Percentiles rank a stretch among this genome's conserved stretches.
These are phyloP conservation scores for Cutaneotrichosporon dermatis DNA, from an alignment of 1,284 basidiomycete species.

Conservation along the genomic window DNA sequence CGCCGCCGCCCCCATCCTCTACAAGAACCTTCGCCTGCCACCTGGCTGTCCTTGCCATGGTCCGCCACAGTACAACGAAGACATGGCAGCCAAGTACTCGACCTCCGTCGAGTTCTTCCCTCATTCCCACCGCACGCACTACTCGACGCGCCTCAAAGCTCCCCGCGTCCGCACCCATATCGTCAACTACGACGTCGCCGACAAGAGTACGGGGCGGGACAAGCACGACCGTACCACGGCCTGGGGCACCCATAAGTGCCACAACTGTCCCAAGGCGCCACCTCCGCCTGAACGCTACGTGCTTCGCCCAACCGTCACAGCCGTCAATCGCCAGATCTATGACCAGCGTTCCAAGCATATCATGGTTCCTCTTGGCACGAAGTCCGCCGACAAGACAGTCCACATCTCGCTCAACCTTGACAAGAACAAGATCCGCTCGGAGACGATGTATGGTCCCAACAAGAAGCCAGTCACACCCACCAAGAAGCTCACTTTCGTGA, in stretches of 20 bases:
- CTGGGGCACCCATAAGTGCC: background rate
- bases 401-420: background rate
- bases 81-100: background rate
- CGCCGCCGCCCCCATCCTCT: background rate
- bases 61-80: background rate
- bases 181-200: background rate
- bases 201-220: background rate
- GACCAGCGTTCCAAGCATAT: background rate
- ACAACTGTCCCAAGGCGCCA: background rate
- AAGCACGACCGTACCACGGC: background rate
- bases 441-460: background rate
- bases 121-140: background rate
- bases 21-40: background rate
- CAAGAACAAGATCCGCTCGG: background rate
- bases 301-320: background rate
- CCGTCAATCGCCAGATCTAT: background rate
- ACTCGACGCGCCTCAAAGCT: background rate
- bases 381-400: background rate
- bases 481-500: constrained; percentile 2
- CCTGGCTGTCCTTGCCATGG: background rate
- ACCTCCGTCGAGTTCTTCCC: constrained; percentile 2
- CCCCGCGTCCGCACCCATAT: background rate
- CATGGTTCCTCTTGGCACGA: background rate
- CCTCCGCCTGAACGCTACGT: background rate
- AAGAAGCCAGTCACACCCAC: background rate